A percentile compares a stretch with the other conserved stretches of the same genome.
phyloP scores from a whole-genome alignment of 306 rosid genomes.

The Prunus salicina region DNA sequence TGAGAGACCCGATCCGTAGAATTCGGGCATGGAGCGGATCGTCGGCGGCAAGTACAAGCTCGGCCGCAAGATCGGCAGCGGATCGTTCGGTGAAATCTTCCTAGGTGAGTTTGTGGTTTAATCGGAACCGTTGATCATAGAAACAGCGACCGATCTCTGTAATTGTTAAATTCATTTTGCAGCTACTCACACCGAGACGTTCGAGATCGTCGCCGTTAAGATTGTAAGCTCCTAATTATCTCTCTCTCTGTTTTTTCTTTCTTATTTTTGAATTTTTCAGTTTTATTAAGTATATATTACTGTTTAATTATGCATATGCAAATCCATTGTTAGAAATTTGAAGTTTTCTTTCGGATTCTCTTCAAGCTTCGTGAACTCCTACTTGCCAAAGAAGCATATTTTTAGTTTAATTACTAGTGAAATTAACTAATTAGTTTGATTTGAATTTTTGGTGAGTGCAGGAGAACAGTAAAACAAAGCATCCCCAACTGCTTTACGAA shows the following conservation, averaged over 20 bases:
- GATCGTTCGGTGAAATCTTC: slow-evolving; percentile 94
- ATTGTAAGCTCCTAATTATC: slow-evolving; percentile 52
- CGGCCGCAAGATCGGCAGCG: slow-evolving; percentile 99
- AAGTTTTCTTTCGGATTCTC: not conserved
- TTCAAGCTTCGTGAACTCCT: not conserved
- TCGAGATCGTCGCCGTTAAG: slow-evolving; percentile 93
- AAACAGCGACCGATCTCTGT: slow-evolving; percentile 3
- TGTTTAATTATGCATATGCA: not conserved
- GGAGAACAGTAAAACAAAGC: slow-evolving; percentile 93
- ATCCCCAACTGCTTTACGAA: slow-evolving; percentile 88
- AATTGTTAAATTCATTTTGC: slow-evolving; percentile 24
- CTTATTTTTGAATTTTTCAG: not conserved
- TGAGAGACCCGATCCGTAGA: slow-evolving; percentile 30
- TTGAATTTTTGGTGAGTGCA: slow-evolving; percentile 31
- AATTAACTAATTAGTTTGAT: not conserved
- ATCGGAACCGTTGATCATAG: not conserved
- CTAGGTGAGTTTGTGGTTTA: slow-evolving; percentile 49
- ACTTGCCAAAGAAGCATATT: not conserved
- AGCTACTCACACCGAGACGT: slow-evolving; percentile 87
- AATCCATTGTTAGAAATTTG: not conserved
- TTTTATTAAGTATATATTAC: not conserved
- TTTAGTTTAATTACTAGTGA: not conserved
- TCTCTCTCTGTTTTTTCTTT: not conserved
- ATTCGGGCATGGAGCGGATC: slow-evolving; percentile 68
- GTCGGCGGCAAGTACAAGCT: slow-evolving; percentile 82